A percentile compares a stretch with the other conserved stretches of the same genome.
Evolutionary conservation across 257 asterid species (phyloP).

Genomic region (Coffea canephora): DNA sequence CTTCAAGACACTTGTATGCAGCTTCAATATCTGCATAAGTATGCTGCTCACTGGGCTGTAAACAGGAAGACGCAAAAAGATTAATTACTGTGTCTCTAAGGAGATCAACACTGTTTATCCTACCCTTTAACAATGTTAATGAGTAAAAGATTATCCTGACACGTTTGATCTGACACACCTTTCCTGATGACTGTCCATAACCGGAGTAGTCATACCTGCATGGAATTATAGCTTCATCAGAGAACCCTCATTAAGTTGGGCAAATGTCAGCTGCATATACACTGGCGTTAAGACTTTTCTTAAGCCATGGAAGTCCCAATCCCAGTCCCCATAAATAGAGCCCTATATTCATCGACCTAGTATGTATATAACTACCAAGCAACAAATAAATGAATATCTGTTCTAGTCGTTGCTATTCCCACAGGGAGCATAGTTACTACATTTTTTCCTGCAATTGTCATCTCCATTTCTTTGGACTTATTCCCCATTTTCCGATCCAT

Average conservation of each 20-base stretch:
- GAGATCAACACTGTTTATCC: neutral
- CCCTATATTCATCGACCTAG: neutral
- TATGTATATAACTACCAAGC: neutral
- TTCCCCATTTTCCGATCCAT: neutral
- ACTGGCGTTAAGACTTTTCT: neutral
- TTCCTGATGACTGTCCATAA: constrained; percentile 92
- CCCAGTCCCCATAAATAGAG: neutral
- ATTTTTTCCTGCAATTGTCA: neutral
- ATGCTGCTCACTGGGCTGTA: constrained; percentile 45
- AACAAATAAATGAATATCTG: neutral
- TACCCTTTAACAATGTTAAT: neutral
- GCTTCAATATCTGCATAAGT: constrained; percentile 53
- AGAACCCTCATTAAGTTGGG: constrained; percentile 1
- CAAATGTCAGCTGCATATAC: neutral
- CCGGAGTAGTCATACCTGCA: constrained; percentile 95
- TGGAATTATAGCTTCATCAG: constrained; percentile 28
- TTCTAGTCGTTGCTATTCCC: neutral
- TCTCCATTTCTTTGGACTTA: neutral
- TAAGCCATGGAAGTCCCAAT: neutral
- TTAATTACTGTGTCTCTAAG: constrained; percentile 3
- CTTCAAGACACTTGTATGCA: constrained; percentile 46
- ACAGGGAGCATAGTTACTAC: neutral
- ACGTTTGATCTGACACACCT: constrained; percentile 41
- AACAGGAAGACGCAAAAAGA: constrained; percentile 11
- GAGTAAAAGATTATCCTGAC: neutral